Evolutionary conservation across 192 early-diverging fungal species (phyloP).

Genomic region (Backusella sp.): DNA sequence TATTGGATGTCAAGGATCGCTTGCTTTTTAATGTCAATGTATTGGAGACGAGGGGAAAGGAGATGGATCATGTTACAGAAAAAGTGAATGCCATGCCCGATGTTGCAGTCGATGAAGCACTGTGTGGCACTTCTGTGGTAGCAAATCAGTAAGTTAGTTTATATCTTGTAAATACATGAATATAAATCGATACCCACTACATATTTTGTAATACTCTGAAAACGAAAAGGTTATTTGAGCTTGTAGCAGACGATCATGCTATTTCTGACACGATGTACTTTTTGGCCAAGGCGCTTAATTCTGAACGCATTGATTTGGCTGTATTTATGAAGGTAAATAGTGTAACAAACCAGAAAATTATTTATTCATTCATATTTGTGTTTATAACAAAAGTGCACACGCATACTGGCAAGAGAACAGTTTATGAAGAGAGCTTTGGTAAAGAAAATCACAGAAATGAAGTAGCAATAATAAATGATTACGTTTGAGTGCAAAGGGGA

Average conservation of each 20-base stretch:
- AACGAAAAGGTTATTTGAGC: slow-evolving; percentile 69
- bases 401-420: slow-evolving; percentile 81
- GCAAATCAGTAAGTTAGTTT: slow-evolving; percentile 59
- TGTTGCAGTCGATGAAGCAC: slow-evolving; percentile 59
- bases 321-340: slow-evolving; percentile 74
- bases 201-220: not conserved
- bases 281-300: slow-evolving; percentile 76
- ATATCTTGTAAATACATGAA: too few species aligned
- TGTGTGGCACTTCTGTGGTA: slow-evolving; percentile 58
- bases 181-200: too few species aligned
- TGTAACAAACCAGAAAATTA: not conserved
- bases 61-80: slow-evolving; percentile 53
- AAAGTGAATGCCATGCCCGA: slow-evolving; percentile 54
- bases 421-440: slow-evolving; percentile 84
- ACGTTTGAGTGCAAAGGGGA: not conserved
- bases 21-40: slow-evolving; percentile 64
- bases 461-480: not conserved
- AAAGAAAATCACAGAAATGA: slow-evolving; percentile 59
- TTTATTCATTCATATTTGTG: not conserved
- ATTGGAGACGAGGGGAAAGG: slow-evolving; percentile 59
- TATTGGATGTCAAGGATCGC: slow-evolving; percentile 57
- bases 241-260: slow-evolving; percentile 87
- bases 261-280: slow-evolving; percentile 87
- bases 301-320: slow-evolving; percentile 66
- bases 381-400: slow-evolving; percentile 52